These are phyloP conservation scores for Cercis canadensis DNA, from an alignment of 306 rosid species.

Conservation along the genomic window DNA sequence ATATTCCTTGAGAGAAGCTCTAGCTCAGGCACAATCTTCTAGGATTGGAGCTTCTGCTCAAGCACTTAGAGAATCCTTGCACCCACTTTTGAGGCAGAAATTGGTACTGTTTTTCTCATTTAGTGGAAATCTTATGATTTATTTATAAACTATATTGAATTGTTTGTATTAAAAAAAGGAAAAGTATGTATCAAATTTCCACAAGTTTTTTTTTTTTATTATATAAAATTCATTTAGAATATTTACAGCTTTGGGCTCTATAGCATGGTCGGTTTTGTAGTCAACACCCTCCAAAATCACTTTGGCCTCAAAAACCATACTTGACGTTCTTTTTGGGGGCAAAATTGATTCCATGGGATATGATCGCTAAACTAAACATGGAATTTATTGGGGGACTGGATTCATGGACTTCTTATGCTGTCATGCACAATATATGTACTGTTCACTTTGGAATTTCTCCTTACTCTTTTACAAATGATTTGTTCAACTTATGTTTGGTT, in stretches of 20 bases:
- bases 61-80: slow-evolving; percentile 96
- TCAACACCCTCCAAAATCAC: too few species aligned
- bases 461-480: not conserved
- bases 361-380: not conserved
- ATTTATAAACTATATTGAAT: not conserved
- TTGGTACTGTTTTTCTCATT: slow-evolving; percentile 57
- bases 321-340: too few species aligned
- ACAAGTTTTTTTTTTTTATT: too few species aligned
- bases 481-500: slow-evolving; percentile 15
- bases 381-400: not conserved
- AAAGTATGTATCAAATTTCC: not conserved
- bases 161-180: slow-evolving; percentile 4
- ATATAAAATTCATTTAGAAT: not conserved
- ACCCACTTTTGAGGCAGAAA: slow-evolving; percentile 96
- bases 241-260: not conserved
- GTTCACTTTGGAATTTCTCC: slow-evolving; percentile 7
- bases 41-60: slow-evolving; percentile 99
- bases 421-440: slow-evolving; percentile 19
- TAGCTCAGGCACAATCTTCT: slow-evolving; percentile 98
- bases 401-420: not conserved
- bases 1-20: slow-evolving; percentile 97
- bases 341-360: too few species aligned
- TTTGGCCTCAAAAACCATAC: too few species aligned
- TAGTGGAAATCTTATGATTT: not conserved
- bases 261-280: too few species aligned